Percentiles rank a stretch among this genome's conserved stretches.
Conservation (phyloP, 495 filamentous ascomycete genomes). For the Neurospora tetrasperma region DNA sequence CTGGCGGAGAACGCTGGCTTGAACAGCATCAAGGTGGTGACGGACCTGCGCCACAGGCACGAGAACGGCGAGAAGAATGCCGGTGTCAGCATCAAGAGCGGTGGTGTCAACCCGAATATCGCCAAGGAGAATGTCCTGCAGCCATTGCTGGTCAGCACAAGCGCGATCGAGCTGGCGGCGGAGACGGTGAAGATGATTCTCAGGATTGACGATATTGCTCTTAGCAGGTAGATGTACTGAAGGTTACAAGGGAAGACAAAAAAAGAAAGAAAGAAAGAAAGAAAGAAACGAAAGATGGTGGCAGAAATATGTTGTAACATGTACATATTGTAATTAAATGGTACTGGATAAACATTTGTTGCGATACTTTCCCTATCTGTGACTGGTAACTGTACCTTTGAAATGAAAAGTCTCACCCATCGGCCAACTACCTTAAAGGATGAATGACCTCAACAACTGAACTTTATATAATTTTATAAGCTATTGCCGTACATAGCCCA, state of each 20-base stretch:
- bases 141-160: constrained; percentile 90
- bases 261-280: neutral
- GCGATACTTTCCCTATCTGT: neutral
- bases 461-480: too few species aligned
- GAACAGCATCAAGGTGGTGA: constrained; percentile 98
- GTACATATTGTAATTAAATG: neutral
- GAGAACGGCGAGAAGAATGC: constrained; percentile 91
- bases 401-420: too few species aligned
- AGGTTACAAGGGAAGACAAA: neutral
- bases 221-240: constrained; percentile 25
- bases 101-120: constrained; percentile 90
- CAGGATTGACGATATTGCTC: constrained; percentile 88
- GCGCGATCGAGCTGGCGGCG: constrained; percentile 89
- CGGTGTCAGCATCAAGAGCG: constrained; percentile 92
- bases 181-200: constrained; percentile 99
- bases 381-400: too few species aligned
- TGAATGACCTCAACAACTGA: too few species aligned
- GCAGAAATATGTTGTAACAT: neutral
- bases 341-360: neutral
- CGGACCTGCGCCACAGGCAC: constrained; percentile 85
- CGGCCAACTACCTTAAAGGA: too few species aligned
- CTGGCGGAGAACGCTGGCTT: constrained; percentile 95
- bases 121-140: constrained; percentile 96
- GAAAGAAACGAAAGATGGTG: neutral
- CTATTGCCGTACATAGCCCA: too few species aligned